Conservation (phyloP, 1,139 yeast genomes). For the Candida albicans region DNA sequence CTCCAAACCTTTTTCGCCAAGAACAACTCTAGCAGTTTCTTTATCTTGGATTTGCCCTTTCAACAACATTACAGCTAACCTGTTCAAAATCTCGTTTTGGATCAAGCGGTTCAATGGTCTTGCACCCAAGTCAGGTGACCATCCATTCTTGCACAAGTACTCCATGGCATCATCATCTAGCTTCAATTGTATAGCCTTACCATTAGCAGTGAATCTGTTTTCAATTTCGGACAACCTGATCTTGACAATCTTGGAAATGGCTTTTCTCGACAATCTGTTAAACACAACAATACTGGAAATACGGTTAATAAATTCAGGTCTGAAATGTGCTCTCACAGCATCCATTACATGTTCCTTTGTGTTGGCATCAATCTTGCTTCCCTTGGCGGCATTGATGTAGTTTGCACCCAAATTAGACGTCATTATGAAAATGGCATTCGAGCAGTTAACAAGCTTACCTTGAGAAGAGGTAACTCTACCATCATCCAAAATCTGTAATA, state of each 20-base stretch:
- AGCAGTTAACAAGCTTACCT: slow-evolving; percentile 90
- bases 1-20: slow-evolving; percentile 64
- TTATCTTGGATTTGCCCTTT: slow-evolving; percentile 87
- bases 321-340: slow-evolving; percentile 85
- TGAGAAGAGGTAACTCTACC: slow-evolving; percentile 94
- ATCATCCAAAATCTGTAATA: slow-evolving; percentile 91
- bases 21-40: slow-evolving; percentile 70
- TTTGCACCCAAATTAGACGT: slow-evolving; percentile 97
- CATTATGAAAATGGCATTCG: slow-evolving; percentile 91
- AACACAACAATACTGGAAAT: slow-evolving; percentile 89
- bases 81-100: slow-evolving; percentile 83
- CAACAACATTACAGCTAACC: slow-evolving; percentile 81
- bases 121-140: slow-evolving; percentile 93
- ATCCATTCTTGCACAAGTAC: slow-evolving; percentile 80
- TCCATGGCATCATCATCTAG: slow-evolving; percentile 75
- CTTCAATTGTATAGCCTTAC: slow-evolving; percentile 69
- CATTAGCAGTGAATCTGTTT: slow-evolving; percentile 78
- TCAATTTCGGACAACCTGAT: slow-evolving; percentile 84
- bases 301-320: slow-evolving; percentile 97
- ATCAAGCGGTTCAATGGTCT: slow-evolving; percentile 94
- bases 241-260: slow-evolving; percentile 87
- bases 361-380: slow-evolving; percentile 61
- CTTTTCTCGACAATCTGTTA: slow-evolving; percentile 87
- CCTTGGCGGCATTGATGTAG: slow-evolving; percentile 68
- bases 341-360: slow-evolving; percentile 80